Percentiles rank a stretch among this genome's conserved stretches.
phyloP scores from a whole-genome alignment of 176 grass and related monocot genomes.

The Zoysia pacifica region DNA sequence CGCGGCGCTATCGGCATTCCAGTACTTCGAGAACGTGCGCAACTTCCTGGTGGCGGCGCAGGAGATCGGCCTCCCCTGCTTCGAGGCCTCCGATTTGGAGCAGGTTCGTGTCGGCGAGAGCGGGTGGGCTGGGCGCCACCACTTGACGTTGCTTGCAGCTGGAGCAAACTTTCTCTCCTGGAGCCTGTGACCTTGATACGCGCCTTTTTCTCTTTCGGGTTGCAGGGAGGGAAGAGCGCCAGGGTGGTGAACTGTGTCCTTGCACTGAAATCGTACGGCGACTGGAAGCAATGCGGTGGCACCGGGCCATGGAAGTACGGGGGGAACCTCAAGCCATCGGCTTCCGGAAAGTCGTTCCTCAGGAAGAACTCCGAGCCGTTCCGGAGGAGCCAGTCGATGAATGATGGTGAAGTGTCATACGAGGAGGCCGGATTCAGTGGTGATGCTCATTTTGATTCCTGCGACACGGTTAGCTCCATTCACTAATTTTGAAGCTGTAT shows the following conservation, averaged over 20 bases:
- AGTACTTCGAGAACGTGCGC: conserved; percentile 99
- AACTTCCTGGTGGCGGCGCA: conserved; percentile 93
- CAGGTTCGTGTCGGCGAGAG: conserved; percentile 59
- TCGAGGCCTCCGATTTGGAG: conserved; percentile 96
- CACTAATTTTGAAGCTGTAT: not conserved
- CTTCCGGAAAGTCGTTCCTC: conserved; percentile 65
- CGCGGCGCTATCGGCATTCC: conserved; percentile 92
- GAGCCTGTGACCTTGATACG: conserved; percentile 44
- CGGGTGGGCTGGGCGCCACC: conserved; percentile 4
- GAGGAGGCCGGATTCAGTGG: conserved; percentile 56
- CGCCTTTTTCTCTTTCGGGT: conserved; percentile 48
- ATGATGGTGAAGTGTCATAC: conserved; percentile 53
- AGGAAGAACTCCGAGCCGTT: conserved; percentile 84
- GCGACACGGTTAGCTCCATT: conserved; percentile 66
- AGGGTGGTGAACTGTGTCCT: conserved; percentile 95
- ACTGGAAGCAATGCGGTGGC: conserved; percentile 94
- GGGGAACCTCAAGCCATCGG: conserved; percentile 67
- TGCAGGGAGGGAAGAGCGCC: conserved; percentile 94
- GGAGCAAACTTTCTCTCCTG: conserved; percentile 45
- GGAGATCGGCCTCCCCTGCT: conserved; percentile 83
- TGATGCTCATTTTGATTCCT: conserved; percentile 54
- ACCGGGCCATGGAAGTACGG: conserved; percentile 89
- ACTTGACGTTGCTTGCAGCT: conserved; percentile 49
- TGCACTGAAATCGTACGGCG: conserved; percentile 83
- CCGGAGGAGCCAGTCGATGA: conserved; percentile 75